Evolutionary conservation across 805 yeast genomes (phyloP), one percentile per base, ranked within the genome.

Genomic region (Geotrichum ghanense): DNA sequence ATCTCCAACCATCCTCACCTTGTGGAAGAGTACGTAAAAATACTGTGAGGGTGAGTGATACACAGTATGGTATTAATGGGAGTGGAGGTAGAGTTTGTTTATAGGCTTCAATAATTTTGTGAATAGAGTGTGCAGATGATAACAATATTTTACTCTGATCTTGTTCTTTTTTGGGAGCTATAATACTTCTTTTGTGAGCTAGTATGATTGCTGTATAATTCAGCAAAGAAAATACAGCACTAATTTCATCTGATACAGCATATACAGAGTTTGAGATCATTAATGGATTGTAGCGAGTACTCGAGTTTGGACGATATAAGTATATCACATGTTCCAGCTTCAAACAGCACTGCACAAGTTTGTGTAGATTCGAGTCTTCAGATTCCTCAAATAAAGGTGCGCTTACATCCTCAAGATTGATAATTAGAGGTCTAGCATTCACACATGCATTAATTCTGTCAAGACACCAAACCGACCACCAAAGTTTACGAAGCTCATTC

Each of bases 401-500:
- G 44, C 69, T 68, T 26, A 67, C 66, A 49, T 70, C 74, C 23
- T 63, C 67, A 22, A 64, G 55, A 40, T 66, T 60, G 45, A 69
- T 55, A n/a, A 64, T 57, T 31, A 67, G 55, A 1, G 70, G 67
- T 16, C 71, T 56, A 3, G 70, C 68, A 48, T 66, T 68, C 22
- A 67, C 65, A 45, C 67, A 54, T 3, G 71, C 61, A 31, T 63
- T 64, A 44, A 67, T 61, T 31, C 72, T 50, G 49, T 67, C 72
- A 51, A 67, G 55, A 37, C 71, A 59, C 58, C 68, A 66, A 16
- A 67, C 45, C 39, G 66, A 53, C 72, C 72, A 68, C 69, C 70
- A 67, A 5, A 64, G 50, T 24, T 54, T 56, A 14, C 56, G 51
- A 31, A 64, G 53, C 20, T 58, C 57, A 14, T 53, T 53, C 41